Percentiles rank a stretch among this genome's conserved stretches.
Conservation (phyloP, 371 early-diverging fungal genomes). For the Zychaea mexicana region DNA sequence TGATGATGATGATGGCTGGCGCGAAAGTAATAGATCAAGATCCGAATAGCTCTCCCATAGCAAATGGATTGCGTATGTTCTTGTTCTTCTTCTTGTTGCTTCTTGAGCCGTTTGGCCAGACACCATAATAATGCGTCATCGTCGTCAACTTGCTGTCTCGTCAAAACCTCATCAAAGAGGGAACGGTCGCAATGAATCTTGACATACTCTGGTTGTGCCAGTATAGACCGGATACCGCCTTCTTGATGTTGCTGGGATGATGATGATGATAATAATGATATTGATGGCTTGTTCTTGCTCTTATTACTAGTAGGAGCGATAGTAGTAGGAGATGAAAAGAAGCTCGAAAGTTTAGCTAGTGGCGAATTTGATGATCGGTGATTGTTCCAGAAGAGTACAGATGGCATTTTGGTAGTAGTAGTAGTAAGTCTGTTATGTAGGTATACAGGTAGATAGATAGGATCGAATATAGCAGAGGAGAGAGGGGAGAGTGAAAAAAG, state of each 20-base stretch:
- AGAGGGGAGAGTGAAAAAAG: no score
- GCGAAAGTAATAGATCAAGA: conserved; percentile 5
- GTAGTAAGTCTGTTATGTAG: no score
- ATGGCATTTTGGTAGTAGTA: no score
- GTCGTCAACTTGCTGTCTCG: neutral
- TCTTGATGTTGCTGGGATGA: no score
- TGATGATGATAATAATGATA: no score
- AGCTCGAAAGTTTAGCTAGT: neutral
- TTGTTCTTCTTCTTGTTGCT: conserved; percentile 4
- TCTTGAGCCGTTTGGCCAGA: conserved; percentile 5
- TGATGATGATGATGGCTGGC: no score
- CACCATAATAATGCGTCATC: conserved; percentile 5
- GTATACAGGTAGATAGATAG: no score
- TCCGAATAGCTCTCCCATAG: conserved; percentile 11
- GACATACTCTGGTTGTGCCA: neutral
- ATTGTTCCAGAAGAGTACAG: conserved; percentile 3
- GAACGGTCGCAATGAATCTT: neutral
- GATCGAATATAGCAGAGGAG: no score
- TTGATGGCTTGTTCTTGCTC: neutral
- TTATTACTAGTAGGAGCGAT: no score
- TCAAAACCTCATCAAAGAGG: neutral
- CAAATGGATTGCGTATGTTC: conserved; percentile 1
- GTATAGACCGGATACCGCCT: neutral
- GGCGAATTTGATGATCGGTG: neutral
- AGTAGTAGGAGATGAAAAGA: neutral